Percentiles rank a stretch among this genome's conserved stretches.
These are phyloP conservation scores for Clavariopsis aquatica DNA, from an alignment of 495 filamentous ascomycete species.

Conservation along the genomic window DNA sequence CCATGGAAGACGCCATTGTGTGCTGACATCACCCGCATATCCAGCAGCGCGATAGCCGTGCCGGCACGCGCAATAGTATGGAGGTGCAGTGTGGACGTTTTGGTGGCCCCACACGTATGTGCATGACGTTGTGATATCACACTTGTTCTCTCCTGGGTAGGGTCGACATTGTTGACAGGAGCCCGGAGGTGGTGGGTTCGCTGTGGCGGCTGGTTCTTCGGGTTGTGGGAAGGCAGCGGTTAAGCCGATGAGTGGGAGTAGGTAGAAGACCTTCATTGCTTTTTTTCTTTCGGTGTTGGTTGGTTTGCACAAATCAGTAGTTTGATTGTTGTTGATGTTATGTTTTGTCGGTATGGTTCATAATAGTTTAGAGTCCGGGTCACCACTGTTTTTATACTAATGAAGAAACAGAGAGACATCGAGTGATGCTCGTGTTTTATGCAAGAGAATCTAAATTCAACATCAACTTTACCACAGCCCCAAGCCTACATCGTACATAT, in stretches of 20 bases:
- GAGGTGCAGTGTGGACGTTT: not conserved
- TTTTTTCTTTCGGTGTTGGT: not conserved
- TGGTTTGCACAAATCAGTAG: too few relatives aligned
- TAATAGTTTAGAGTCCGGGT: too few relatives aligned
- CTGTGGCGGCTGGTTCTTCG: not conserved
- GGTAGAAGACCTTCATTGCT: constrained; percentile 1
- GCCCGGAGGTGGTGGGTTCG: too few relatives aligned
- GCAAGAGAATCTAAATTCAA: too few relatives aligned
- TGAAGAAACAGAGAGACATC: too few relatives aligned
- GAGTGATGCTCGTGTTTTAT: too few relatives aligned
- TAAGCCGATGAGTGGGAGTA: not conserved
- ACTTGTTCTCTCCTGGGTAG: constrained; percentile 21
- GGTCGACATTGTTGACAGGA: constrained; percentile 26
- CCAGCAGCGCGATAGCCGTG: constrained; percentile 24
- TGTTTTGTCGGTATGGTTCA: not conserved
- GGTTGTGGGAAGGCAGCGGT: not conserved
- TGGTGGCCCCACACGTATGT: constrained; percentile 17
- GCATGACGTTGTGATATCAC: constrained; percentile 33
- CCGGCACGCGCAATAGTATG: constrained; percentile 24
- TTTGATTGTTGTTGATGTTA: too few relatives aligned
- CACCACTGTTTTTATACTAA: too few relatives aligned
- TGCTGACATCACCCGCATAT: not conserved
- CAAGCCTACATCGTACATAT: too few relatives aligned
- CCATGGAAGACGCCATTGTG: constrained; percentile 38
- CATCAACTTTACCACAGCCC: too few relatives aligned